Evolutionary conservation across 2,329 filamentous ascomycete genomes (phyloP).

Genomic region (Reticulascus tulasneorum): DNA sequence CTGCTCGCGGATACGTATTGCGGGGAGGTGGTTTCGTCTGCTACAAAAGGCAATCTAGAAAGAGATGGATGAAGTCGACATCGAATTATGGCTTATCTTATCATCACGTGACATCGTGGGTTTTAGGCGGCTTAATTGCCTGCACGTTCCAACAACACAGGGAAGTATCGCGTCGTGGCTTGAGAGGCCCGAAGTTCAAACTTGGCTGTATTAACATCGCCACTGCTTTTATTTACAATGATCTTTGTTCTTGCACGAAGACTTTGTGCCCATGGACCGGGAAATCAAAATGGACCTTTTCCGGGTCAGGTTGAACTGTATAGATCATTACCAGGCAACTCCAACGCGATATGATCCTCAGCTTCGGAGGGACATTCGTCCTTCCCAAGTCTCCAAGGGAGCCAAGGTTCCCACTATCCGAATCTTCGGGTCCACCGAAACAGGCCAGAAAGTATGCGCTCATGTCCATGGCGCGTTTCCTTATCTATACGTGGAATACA

Average conservation of each 20-base stretch:
- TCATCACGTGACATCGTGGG: constrained; percentile 22
- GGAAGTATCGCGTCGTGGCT: constrained; percentile 5
- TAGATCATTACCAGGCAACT: constrained; percentile 86
- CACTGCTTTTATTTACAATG: no score
- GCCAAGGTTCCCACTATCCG: constrained; percentile 82
- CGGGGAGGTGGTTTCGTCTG: no score
- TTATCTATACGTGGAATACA: constrained; percentile 89
- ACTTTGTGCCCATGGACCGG: no score
- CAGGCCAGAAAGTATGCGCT: constrained; percentile 91
- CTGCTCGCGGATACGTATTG: no score
- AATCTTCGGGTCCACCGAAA: constrained; percentile 88
- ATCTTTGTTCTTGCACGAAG: no score
- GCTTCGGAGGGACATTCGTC: constrained; percentile 61
- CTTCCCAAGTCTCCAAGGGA: constrained; percentile 55
- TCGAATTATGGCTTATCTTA: constrained; percentile 14
- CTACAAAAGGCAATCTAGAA: no score
- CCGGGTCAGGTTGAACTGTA: constrained; percentile 87
- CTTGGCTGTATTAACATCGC: no score
- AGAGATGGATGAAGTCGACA: constrained; percentile 3
- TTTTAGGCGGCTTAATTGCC: constrained; percentile 1
- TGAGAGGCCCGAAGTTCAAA: no score
- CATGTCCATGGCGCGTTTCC: constrained; percentile 95
- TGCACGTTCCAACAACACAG: constrained; percentile 6
- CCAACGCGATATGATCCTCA: constrained; percentile 79
- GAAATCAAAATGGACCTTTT: constrained; percentile 60